A percentile compares a stretch with the other conserved stretches of the same genome.
Evolutionary conservation across 345 rosid species (phyloP).

Genomic region (Citrus mangshanensis): DNA sequence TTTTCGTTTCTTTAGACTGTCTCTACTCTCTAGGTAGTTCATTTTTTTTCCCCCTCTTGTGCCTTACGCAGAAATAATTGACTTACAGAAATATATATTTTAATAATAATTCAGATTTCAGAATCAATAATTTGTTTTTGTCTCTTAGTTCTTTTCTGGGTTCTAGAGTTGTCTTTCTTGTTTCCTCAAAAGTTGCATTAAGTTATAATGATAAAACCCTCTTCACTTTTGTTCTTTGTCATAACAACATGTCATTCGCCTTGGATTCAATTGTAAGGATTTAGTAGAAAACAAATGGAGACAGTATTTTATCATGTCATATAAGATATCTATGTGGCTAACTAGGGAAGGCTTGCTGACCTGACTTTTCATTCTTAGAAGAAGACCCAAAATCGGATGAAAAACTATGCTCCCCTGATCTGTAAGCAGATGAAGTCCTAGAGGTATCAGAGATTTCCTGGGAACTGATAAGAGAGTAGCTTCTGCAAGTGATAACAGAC

Average conservation of each 20-base stretch:
- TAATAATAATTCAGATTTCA: no score
- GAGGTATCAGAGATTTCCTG: slow-evolving; percentile 13
- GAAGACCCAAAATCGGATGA: slow-evolving; percentile 19
- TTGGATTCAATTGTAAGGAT: background rate
- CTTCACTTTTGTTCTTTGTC: background rate
- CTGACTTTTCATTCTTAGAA: slow-evolving; percentile 16
- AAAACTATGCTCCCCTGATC: slow-evolving; percentile 4
- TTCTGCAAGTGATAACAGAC: slow-evolving; percentile 11
- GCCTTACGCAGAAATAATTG: no score
- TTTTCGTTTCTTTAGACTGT: background rate
- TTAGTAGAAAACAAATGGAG: background rate
- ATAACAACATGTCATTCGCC: background rate
- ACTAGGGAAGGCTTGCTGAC: slow-evolving; percentile 3
- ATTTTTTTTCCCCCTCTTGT: background rate
- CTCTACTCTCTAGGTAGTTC: background rate
- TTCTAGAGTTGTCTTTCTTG: background rate
- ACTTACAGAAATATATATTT: no score
- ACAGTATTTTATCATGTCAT: background rate
- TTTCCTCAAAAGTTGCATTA: background rate
- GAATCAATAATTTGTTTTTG: no score
- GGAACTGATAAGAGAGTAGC: slow-evolving; percentile 11
- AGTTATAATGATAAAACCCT: background rate
- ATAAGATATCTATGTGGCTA: background rate
- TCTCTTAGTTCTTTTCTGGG: background rate
- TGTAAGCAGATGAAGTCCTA: slow-evolving; percentile 18